A percentile compares a stretch with the other conserved stretches of the same genome.
Conservation (phyloP, 345 rosid species). For the Hypericum androsaemum region DNA sequence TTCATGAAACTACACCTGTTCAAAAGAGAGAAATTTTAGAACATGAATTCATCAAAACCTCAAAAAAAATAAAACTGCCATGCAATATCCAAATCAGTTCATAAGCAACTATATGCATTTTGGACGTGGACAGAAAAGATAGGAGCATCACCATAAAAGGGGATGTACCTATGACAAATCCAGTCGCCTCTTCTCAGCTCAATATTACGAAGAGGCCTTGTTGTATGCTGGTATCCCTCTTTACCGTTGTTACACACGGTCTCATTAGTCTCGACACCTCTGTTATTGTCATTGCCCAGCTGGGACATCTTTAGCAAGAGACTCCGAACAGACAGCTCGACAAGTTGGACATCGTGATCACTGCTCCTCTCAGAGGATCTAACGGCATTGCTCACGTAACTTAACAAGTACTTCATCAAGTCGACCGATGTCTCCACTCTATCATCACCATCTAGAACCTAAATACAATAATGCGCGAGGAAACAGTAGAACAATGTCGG, state of each 20-base stretch:
- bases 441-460: slow-evolving; percentile 30
- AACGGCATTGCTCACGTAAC: slow-evolving; percentile 40
- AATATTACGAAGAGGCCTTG: slow-evolving; percentile 31
- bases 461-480: not conserved
- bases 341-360: slow-evolving; percentile 27
- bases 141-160: slow-evolving; percentile 1
- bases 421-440: slow-evolving; percentile 44
- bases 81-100: not conserved
- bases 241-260: slow-evolving; percentile 26
- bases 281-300: slow-evolving; percentile 22
- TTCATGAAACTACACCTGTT: slow-evolving; percentile 89
- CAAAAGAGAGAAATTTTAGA: not conserved
- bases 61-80: too few species aligned
- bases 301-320: slow-evolving; percentile 51
- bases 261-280: slow-evolving; percentile 20
- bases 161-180: slow-evolving; percentile 55
- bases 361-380: slow-evolving; percentile 20
- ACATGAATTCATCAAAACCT: too few species aligned
- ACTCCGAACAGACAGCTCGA: slow-evolving; percentile 49
- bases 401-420: slow-evolving; percentile 68
- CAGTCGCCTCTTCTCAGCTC: slow-evolving; percentile 92
- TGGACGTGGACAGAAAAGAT: not conserved
- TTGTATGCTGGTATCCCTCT: slow-evolving; percentile 32
- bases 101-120: not conserved
- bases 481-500: too few species aligned